Percentiles rank a stretch among this genome's conserved stretches.
Conservation (phyloP, 441 rosid species). For the Syzygium malaccense region DNA sequence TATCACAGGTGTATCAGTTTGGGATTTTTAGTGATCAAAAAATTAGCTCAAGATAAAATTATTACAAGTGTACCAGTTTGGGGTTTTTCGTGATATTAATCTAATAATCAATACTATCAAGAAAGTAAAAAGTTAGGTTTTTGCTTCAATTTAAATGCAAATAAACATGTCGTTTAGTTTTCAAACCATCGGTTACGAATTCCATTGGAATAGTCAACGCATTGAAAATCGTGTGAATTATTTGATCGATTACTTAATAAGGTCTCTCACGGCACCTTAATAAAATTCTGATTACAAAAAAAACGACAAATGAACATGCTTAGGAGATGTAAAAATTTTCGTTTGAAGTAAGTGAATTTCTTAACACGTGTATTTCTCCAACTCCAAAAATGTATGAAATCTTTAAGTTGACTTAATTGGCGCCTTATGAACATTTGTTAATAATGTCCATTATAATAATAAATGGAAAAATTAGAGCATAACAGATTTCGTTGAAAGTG, state of each 20-base stretch:
- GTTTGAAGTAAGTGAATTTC: not conserved
- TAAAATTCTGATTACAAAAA: not conserved
- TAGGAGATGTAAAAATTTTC: not conserved
- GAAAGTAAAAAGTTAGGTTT: not conserved
- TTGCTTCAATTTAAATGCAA: not conserved
- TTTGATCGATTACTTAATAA: not conserved
- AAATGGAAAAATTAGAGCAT: not conserved
- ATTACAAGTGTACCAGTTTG: too few relatives aligned
- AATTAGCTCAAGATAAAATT: too few relatives aligned
- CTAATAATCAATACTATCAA: rapidly evolving
- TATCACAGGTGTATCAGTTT: too few relatives aligned
- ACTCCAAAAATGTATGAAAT: not conserved
- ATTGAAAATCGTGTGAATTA: not conserved
- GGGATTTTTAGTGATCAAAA: too few relatives aligned
- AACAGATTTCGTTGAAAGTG: not conserved
- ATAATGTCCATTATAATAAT: not conserved
- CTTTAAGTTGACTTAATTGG: not conserved
- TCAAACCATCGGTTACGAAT: not conserved
- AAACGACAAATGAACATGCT: not conserved
- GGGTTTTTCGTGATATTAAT: too few relatives aligned
- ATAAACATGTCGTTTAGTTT: not conserved
- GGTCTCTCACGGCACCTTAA: not conserved
- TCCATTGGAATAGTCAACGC: not conserved
- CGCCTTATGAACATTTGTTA: not conserved
- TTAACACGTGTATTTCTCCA: not conserved